Evolutionary conservation across 1,284 basidiomycete species (phyloP), one percentile per base, ranked within the genome.

Genomic region (Coniophora puteana): DNA sequence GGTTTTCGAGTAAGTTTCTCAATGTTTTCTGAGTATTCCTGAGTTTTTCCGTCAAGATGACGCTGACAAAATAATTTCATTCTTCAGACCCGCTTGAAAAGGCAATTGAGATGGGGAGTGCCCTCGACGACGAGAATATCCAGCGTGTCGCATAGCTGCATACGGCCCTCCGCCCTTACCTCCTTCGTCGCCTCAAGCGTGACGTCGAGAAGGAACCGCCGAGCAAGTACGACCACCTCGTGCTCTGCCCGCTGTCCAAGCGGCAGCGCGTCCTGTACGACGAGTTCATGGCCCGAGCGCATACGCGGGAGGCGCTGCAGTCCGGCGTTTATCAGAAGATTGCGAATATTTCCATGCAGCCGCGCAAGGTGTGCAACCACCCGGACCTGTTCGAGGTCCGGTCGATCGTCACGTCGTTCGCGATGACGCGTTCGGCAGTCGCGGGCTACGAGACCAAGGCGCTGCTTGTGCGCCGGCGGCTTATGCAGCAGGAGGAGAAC

Each of bases 131-230:
- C 44, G 93, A 96, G 53, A 93, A 83, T 0, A 71, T 89, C 58
- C 86, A 87, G 49, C 91, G 91, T 5, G 89, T 97, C 11, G 68
- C 81, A 31, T 95, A 95, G 58, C 76, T 99, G 10, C 95, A 98
- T 59, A 91, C 86, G 0, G 86, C 98, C 12, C 71, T 99, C 4
- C 83, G 94, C 8, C 95, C 95, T 0, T 97, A 94, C 63, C 80
- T 99, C 29, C 82, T 99, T 18, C 89, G 95, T 35, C 85, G 95
- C 14, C 76, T 98, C 51, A 99, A 99, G 61, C 79, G 87, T 14
- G 93, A 98, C 54, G 95, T 99, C 27, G 95, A 97, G 65, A 95
- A 91, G 55, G 91, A 97, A 58, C 74, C 98, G 14, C 95, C 95
- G 0, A 87, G 84, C 66, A 99, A 99, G 62, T 93, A 82, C 58